Base-by-base conservation (phyloP, 192 early-diverging fungal genomes). In the Gaertneriomyces sp. region DNA sequence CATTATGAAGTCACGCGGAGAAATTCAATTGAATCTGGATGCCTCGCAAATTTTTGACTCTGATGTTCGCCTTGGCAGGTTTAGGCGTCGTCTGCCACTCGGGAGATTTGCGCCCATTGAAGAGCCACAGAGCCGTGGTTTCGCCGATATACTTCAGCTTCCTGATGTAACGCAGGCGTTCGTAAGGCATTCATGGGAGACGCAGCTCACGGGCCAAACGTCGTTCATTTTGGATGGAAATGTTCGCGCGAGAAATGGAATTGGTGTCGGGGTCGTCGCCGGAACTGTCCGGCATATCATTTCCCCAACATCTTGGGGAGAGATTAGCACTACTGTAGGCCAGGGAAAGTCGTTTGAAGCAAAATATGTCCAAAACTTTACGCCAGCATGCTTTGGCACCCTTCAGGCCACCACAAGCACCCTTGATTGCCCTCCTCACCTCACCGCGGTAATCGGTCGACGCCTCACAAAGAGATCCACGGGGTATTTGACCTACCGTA, bases 251-350 rank as follows among this genome's bases (percentile, higher is more conserved):
- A 70, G 85, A 51, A 85, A 85, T 45, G 85, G 87, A 25, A 72
- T 89, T 65, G 89, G 91, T 45, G 83, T 83, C 2, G 92, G 91
- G 45, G 93, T 86, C 56, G 76, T 95, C 33, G 66, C 87, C 11
- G 93, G 85, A 17, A 91, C 90, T 10, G 60, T 95, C 40, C 84
- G 88, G 3, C 91, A 93, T 73, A 72, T 91, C 45, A 78, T 90
- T 16, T 84, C 86, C 7, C 87, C 90, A 6, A 83, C 80, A 50
- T 58, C 89, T 11, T 89, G 84, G 74, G 79, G 80, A 10, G 91
- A 93, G 73, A 85, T 88, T 77, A 65, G 76, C 43, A 47, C 44
- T 14, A 20, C 40, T 60, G 58, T 45, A 38, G 7, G 33, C 6
- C 14, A 8, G 4, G 25, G 25, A 33, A 16, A 25, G 54, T 56